These are phyloP conservation scores for Stellera chamaejasme DNA, from an alignment of 345 rosid genomes.

Conservation along the genomic window DNA sequence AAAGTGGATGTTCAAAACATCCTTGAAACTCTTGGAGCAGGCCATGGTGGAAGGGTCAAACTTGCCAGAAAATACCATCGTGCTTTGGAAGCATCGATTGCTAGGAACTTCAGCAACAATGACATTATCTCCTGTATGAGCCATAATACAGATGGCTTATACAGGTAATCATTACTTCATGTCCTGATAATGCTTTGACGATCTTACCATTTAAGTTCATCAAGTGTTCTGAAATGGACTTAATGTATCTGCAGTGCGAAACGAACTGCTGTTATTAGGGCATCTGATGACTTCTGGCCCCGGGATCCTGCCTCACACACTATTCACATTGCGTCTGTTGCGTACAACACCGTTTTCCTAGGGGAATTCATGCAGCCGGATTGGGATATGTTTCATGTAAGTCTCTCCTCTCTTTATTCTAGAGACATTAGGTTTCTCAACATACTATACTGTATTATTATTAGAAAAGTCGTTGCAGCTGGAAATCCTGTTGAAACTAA, in stretches of 20 bases:
- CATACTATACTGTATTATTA: not conserved
- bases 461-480: not conserved
- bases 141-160: conserved; percentile 64
- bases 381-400: conserved; percentile 79
- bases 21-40: conserved; percentile 59
- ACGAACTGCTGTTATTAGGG: conserved; percentile 44
- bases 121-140: conserved; percentile 64
- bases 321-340: conserved; percentile 65
- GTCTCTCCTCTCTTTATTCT: conserved; percentile 1
- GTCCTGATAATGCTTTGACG: not conserved
- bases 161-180: conserved; percentile 27
- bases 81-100: conserved; percentile 58
- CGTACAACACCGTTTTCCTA: conserved; percentile 57
- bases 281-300: conserved; percentile 73
- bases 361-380: conserved; percentile 75
- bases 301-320: conserved; percentile 64
- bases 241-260: conserved; percentile 35
- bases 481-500: not conserved
- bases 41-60: conserved; percentile 63
- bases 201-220: not conserved
- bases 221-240: not conserved
- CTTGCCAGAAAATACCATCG: conserved; percentile 58
- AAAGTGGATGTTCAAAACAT: conserved; percentile 84
- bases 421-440: too few relatives aligned
- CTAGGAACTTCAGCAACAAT: conserved; percentile 47